Conservation (phyloP, 1,284 basidiomycete genomes). For the Inonotus obliquus region DNA sequence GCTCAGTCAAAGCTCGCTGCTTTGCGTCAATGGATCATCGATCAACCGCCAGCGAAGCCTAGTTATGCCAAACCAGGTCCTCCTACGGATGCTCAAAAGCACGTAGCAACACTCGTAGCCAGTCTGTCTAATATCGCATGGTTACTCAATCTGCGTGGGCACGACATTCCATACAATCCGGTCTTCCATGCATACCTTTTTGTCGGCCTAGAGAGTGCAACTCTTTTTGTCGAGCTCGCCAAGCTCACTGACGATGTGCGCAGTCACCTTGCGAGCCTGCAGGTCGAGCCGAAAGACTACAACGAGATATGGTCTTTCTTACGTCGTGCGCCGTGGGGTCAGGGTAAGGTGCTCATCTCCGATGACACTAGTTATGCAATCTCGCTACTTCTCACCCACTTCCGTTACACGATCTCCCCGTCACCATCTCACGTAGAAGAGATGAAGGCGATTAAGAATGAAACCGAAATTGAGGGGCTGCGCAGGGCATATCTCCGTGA, state of each 20-base stretch:
- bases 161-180: constrained; percentile 84
- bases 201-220: constrained; percentile 51
- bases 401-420: constrained; percentile 60
- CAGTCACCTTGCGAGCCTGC: constrained; percentile 55
- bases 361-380: constrained; percentile 75
- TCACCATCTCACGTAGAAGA: constrained; percentile 62
- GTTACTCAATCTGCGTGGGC: constrained; percentile 78
- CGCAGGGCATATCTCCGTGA: constrained; percentile 85
- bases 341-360: constrained; percentile 70
- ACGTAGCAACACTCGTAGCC: constrained; percentile 62
- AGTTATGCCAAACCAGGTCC: constrained; percentile 52
- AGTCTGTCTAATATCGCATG: constrained; percentile 67
- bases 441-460: constrained; percentile 87
- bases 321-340: constrained; percentile 66
- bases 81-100: constrained; percentile 57
- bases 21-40: constrained; percentile 58
- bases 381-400: constrained; percentile 73
- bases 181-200: constrained; percentile 85
- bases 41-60: constrained; percentile 54
- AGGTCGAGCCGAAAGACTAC: constrained; percentile 61
- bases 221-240: constrained; percentile 64
- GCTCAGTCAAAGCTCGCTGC: constrained; percentile 53
- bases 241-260: constrained; percentile 55
- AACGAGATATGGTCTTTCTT: constrained; percentile 82
- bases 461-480: constrained; percentile 79